A percentile compares a stretch with the other conserved stretches of the same genome.
Evolutionary conservation across 2,329 filamentous ascomycete species (phyloP).

Genomic region (Amphichorda felina): DNA sequence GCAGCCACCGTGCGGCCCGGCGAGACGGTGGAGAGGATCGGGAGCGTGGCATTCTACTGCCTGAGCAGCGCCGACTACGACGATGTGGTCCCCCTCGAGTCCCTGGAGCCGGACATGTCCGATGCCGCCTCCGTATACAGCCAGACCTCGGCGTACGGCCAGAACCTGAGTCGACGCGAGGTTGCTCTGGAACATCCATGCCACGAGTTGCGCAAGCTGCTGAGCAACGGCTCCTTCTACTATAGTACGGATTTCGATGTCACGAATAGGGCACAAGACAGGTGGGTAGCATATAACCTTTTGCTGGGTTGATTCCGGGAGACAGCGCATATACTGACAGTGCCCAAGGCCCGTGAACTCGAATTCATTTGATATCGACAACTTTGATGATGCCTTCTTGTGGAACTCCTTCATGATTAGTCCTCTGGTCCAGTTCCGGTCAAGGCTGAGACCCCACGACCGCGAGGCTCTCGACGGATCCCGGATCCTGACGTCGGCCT

Average conservation of each 20-base stretch:
- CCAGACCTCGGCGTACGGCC: constrained; percentile 24
- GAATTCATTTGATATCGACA: constrained; percentile 78
- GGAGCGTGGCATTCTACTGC: constrained; percentile 84
- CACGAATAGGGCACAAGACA: constrained; percentile 83
- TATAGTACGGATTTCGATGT: constrained; percentile 98
- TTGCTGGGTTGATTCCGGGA: background rate
- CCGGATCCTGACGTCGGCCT: constrained; percentile 82
- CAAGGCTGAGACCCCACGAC: constrained; percentile 63
- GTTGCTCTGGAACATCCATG: constrained; percentile 75
- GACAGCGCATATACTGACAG: background rate
- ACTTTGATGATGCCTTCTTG: constrained; percentile 81
- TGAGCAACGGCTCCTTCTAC: constrained; percentile 91
- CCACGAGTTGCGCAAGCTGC: constrained; percentile 77
- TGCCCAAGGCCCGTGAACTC: constrained; percentile 55
- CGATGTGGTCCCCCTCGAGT: constrained; percentile 49
- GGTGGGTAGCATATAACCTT: constrained; percentile 30
- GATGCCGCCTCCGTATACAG: constrained; percentile 36
- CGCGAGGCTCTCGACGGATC: constrained; percentile 73
- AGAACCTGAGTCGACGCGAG: constrained; percentile 51
- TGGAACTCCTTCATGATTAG: constrained; percentile 99
- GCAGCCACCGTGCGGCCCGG: constrained; percentile 77
- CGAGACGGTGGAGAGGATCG: constrained; percentile 81
- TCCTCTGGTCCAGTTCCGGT: constrained; percentile 81
- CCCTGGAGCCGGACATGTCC: constrained; percentile 34
- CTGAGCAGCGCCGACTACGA: constrained; percentile 82